Evolutionary conservation across 495 filamentous ascomycete species (phyloP).

Genomic region (Xylaria nigripes): DNA sequence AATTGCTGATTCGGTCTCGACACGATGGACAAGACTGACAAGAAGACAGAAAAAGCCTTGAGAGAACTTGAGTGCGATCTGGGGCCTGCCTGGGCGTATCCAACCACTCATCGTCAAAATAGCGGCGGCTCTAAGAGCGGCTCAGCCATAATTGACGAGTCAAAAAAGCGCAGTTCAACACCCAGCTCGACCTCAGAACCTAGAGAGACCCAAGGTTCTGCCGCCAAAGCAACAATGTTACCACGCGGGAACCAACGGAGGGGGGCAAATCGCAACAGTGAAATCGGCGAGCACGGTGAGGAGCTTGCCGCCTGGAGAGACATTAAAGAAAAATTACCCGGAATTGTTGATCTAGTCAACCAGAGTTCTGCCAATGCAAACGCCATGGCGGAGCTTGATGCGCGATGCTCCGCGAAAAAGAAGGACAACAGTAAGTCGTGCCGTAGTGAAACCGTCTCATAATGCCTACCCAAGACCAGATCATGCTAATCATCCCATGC

Average conservation of each 20-base stretch:
- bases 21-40: conserved; percentile 11
- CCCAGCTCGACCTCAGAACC: background rate
- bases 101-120: conserved; percentile 1
- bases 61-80: conserved; percentile 12
- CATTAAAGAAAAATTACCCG: conserved; percentile 36
- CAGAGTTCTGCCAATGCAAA: conserved; percentile 32
- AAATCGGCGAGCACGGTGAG: conserved; percentile 38
- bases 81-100: conserved; percentile 12
- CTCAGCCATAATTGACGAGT: background rate
- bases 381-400: conserved; percentile 36
- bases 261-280: conserved; percentile 41
- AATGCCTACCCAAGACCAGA: background rate
- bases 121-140: background rate
- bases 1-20: background rate
- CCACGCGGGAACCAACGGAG: conserved; percentile 38
- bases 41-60: conserved; percentile 14
- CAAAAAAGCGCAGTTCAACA: background rate
- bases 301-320: conserved; percentile 39
- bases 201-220: no score
- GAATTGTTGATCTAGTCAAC: conserved; percentile 34
- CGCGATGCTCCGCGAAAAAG: conserved; percentile 35
- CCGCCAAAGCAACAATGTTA: conserved; percentile 26
- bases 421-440: conserved; percentile 20
- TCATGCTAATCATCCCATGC: background rate
- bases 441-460: background rate